A percentile compares a stretch with the other conserved stretches of the same genome.
phyloP scores from a whole-genome alignment of 2,329 filamentous ascomycete species.

The Simplicillium aogashimaense region DNA sequence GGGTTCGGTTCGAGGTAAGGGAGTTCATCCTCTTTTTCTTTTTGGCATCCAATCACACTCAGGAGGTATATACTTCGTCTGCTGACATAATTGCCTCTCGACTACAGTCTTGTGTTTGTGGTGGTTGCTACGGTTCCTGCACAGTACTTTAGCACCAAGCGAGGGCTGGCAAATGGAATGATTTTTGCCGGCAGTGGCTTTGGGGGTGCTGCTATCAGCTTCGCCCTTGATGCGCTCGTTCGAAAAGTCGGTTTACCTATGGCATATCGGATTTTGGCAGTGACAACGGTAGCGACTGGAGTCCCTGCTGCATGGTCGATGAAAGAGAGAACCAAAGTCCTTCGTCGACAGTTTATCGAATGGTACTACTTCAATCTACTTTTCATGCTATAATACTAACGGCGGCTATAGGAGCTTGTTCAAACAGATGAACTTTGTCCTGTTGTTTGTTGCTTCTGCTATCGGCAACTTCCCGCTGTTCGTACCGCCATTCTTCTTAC shows the following conservation, averaged over 20 bases:
- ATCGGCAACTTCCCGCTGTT: slow-evolving; percentile 51
- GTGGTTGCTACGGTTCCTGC: slow-evolving; percentile 37
- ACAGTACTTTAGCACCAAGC: slow-evolving; percentile 44
- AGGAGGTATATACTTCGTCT: too few species aligned
- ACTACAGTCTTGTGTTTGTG: slow-evolving; percentile 19
- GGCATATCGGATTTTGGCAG: slow-evolving; percentile 42
- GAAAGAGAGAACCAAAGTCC: slow-evolving; percentile 27
- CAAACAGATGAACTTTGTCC: slow-evolving; percentile 36
- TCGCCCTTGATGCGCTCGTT: slow-evolving; percentile 38
- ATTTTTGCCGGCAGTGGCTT: slow-evolving; percentile 44
- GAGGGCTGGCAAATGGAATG: slow-evolving; percentile 45
- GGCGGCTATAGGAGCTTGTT: slow-evolving; percentile 34
- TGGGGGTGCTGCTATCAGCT: slow-evolving; percentile 42
- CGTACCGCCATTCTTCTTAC: slow-evolving; percentile 52
- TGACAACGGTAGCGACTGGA: slow-evolving; percentile 37
- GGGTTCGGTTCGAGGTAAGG: slow-evolving; percentile 20
- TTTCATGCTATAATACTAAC: background rate
- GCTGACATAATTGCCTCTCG: background rate
- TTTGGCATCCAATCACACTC: too few species aligned
- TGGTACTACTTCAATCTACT: slow-evolving; percentile 28
- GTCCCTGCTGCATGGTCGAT: slow-evolving; percentile 45
- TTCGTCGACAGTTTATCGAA: slow-evolving; percentile 34
- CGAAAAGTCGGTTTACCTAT: slow-evolving; percentile 33
- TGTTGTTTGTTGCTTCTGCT: slow-evolving; percentile 42
- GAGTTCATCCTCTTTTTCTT: too few species aligned